A percentile compares a stretch with the other conserved stretches of the same genome.
phyloP scores from a whole-genome alignment of 148 eudicot genomes.

The Rhododendron henanense region DNA sequence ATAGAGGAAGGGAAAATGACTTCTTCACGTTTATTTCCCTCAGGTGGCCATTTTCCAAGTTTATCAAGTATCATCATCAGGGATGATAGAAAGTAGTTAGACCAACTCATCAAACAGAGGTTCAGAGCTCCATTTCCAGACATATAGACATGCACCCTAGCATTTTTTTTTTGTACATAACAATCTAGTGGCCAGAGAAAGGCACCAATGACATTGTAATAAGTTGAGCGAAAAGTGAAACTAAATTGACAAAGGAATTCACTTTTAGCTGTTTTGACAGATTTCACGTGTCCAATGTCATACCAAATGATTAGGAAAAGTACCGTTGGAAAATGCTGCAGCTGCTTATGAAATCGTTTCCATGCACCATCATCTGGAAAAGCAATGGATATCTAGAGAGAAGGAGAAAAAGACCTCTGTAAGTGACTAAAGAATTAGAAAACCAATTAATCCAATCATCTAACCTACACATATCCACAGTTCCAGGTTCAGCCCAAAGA shows the following conservation, averaged over 20 bases:
- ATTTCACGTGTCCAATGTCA: neutral
- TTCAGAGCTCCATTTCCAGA: neutral
- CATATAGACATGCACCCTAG: neutral
- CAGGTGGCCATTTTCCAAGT: neutral
- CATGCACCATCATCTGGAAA: constrained; percentile 99
- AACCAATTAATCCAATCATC: neutral
- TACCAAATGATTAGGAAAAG: constrained; percentile 8
- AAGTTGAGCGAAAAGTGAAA: neutral
- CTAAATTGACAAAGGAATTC: neutral
- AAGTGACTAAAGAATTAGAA: constrained; percentile 1
- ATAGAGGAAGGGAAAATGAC: neutral
- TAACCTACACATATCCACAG: neutral
- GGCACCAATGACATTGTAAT: neutral
- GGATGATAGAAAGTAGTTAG: neutral
- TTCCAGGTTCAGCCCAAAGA: neutral
- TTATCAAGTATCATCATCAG: neutral
- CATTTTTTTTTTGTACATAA: too few relatives aligned
- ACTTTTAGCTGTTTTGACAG: neutral
- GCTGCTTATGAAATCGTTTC: constrained; percentile 97
- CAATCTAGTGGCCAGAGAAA: neutral
- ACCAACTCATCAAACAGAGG: neutral
- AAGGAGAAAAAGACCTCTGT: neutral
- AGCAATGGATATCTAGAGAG: constrained; percentile 77
- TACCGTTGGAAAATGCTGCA: constrained; percentile 95
- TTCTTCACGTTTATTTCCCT: neutral